Base-by-base conservation (phyloP, 2,329 filamentous ascomycete genomes). In the Diaporthe citri region DNA sequence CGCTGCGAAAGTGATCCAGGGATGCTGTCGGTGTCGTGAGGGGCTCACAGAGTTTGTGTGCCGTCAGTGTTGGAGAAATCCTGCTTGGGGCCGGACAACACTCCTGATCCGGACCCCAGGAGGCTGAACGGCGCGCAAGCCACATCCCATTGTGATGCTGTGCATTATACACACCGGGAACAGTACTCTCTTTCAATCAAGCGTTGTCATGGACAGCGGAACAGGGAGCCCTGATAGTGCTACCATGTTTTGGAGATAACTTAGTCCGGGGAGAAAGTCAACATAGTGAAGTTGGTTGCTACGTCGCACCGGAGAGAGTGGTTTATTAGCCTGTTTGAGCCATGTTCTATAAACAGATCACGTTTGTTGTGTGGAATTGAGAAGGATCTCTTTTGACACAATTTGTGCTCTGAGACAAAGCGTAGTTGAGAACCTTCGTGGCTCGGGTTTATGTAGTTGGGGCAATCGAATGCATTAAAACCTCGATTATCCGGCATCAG, bases 21-120 rank as follows among this genome's bases (percentile, higher is more conserved):
- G 64, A 20, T 69, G 46, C 22, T 69, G 64, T 41, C 64, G 46
- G n/a, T 69, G 64, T 69, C 46, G 64, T 69, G 64, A 69, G 64
- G 46, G 64, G 64, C 64, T 41, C 46, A 28, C 64, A 67, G 64
- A 52, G 64, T 39, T 39, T 52, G 64, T 52, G 46, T 20, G 46
- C 62, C 43, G 46, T 67, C 64, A 28, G 46, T 52, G 31, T 67
- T 52, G 64, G 64, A 52, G 64, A 67, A 52, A 67, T 67, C 64
- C 64, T 69, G 64, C 48, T 69, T 69, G 64, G 64, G 64, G 13
- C 36, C 64, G 64, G 64, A 69, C 48, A 22, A 69, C 3, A 41
- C 64, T 69, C 46, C 64, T 69, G 22, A 69, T 69, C 51, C 36
- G 64, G 64, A 13, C 17, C n/a, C 46, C 9, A 55, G 39, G 64